Base-by-base conservation (phyloP, 2,329 filamentous ascomycete genomes). In the Neonectria magnoliae region DNA sequence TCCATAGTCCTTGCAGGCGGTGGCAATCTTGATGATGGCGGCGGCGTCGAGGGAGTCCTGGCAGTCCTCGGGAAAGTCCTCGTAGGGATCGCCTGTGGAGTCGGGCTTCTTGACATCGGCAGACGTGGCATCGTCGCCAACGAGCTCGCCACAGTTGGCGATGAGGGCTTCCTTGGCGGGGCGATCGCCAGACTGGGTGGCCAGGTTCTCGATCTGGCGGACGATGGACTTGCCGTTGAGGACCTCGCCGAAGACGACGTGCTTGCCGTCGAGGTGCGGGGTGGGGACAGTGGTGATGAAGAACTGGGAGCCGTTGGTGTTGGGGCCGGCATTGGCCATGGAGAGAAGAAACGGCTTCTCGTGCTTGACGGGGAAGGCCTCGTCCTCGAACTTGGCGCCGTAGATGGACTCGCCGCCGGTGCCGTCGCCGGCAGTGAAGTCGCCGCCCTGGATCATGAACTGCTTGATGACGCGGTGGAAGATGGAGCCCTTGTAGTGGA, bases 401-500 rank as follows among this genome's bases (percentile, higher is more conserved):
- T 98, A 99, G 80, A 99, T 98, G 69, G 92, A 96, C 84, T 98
- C 96, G 76, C 95, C 95, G 69, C 95, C 95, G 27, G 95, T 98
- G 70, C 95, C 96, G 78, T 98, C 95, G 78, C 93, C 93, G 60
- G 89, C 90, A 53, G 95, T 99, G 80, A 99, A 99, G 81, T 98
- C 96, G 81, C 96, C 95, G 77, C 96, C 94, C 83, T 81, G 79
- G 76, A 98, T 96, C 95, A 99, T 98, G 82, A 99, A 99, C 75
- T 93, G 88, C 86, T 98, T 98, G 84, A 99, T 99, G 69, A 99
- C 92, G 56, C 95, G 92, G 85, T 99, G 95, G 86, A 99, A 98
- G 73, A 84, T 85, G 66, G 93, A 97, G 72, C 93, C 92, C 85
- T 98, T 98, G 88, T 93, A 99, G 84, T 93, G 92, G 57, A 99